These are phyloP conservation scores for Camellia sinensis DNA, from an alignment of 148 eudicot species.

Conservation along the genomic window DNA sequence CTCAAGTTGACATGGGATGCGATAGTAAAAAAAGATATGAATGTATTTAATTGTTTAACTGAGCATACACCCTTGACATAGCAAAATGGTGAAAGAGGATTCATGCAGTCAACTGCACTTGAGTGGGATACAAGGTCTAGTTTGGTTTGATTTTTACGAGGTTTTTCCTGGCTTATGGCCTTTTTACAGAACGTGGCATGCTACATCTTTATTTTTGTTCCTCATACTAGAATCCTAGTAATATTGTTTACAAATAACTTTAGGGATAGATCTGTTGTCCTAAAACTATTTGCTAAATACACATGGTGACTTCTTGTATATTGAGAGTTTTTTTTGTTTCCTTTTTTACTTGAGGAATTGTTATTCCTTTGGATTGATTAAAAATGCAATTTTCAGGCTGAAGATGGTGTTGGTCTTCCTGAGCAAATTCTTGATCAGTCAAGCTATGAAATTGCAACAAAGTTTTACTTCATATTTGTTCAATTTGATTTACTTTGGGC, in stretches of 20 bases:
- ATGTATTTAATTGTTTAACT: too few species aligned
- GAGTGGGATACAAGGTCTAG: too few species aligned
- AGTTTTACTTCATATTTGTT: constrained; percentile 63
- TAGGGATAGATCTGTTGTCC: neutral
- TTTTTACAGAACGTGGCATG: neutral
- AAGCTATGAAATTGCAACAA: constrained; percentile 62
- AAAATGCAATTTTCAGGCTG: constrained; percentile 68
- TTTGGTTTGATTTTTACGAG: neutral
- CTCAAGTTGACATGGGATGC: too few species aligned
- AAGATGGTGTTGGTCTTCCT: constrained; percentile 91
- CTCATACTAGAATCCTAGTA: neutral
- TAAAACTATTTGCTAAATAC: neutral
- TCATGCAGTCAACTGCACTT: too few species aligned
- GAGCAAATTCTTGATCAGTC: constrained; percentile 78
- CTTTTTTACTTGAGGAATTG: neutral
- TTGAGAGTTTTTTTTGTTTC: neutral
- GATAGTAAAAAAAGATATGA: too few species aligned
- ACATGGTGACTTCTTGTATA: neutral
- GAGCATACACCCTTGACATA: too few species aligned
- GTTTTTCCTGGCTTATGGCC: neutral
- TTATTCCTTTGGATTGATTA: constrained; percentile 8
- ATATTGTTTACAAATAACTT: neutral
- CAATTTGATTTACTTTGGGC: constrained; percentile 76
- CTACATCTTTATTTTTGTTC: neutral
- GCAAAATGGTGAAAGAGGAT: too few species aligned